Base-by-base conservation (phyloP, 2,329 filamentous ascomycete species). In the Fusarium musae region DNA sequence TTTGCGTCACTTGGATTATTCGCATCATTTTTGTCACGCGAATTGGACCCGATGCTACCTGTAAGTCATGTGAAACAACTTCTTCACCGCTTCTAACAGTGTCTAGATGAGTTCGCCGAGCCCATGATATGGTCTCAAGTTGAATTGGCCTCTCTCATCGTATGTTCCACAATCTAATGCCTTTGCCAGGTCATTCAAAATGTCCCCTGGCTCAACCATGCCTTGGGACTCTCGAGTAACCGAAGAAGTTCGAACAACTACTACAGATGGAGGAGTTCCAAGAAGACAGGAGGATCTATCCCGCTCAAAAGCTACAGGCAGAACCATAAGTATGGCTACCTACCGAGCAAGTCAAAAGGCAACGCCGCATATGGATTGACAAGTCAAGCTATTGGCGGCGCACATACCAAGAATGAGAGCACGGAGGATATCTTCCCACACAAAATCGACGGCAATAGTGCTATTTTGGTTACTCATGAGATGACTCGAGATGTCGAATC, bases 91-190 rank as follows among this genome's bases (percentile, higher is more conserved):
- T 40, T 5, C 23, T 58, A 42, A 60, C 26, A 34, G 21, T 13
- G 6, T 30, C 5, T 17, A 80, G 79, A 76, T 36, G 61, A 78
- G 40, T 70, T 79, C 16, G 65, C 68, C 13, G 71, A 79, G 10
- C 76, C 79, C 4, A 65, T 79, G 36, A 74, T 81, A 39, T 81
- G 78, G 79, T 79, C 80, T 16, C 72, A 78, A 69, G 75, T 77
- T 21, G 78, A 82, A 61, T 65, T 80, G 11, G 78, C 75, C 53
- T 69, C 78, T n/a, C 75, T 82, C 6, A 73, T 82, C 13, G 72
- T 80, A 26, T 81, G 79, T 69, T 79, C 80, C 10, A 80, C 76
- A 50, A 79, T 81, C 30, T 80, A 78, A 6, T 81, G 79, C 10
- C 62, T 81, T 11, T 75, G 78, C 49, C 78, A 79, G 37, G 67